Conservation (phyloP, 305 asterid species). For the Fraxinus greggii region DNA sequence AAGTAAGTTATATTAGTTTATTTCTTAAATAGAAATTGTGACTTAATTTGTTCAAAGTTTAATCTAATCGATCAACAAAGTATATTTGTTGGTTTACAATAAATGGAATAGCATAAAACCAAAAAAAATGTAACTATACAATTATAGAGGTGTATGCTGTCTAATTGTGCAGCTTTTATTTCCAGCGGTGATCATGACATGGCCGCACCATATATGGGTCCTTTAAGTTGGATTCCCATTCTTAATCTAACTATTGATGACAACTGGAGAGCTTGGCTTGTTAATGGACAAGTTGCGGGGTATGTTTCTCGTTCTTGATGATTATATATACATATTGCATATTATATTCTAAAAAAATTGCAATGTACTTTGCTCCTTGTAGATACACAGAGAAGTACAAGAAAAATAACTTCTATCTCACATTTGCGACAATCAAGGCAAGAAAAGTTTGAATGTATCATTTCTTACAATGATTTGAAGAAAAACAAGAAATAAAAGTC, state of each 20-base stretch:
- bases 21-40: too few relatives aligned
- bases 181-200: neutral
- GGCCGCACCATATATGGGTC: neutral
- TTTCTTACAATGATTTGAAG: neutral
- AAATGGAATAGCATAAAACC: neutral
- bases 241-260: neutral
- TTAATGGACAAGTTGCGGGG: neutral
- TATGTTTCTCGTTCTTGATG: neutral
- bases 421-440: constrained; percentile 28
- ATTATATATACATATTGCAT: too few relatives aligned
- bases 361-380: neutral
- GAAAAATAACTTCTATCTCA: neutral
- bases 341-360: too few relatives aligned
- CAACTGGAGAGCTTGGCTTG: neutral
- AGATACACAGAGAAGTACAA: constrained; percentile 23
- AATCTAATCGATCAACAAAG: too few relatives aligned
- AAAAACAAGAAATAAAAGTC: neutral
- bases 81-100: too few relatives aligned
- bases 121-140: neutral
- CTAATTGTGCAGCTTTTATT: neutral
- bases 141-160: too few relatives aligned
- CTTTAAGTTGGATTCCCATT: neutral
- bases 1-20: too few relatives aligned
- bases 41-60: too few relatives aligned
- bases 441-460: neutral